Percentiles rank a stretch among this genome's conserved stretches.
phyloP scores from a whole-genome alignment of 306 rosid species.

The Vigna unguiculata region DNA sequence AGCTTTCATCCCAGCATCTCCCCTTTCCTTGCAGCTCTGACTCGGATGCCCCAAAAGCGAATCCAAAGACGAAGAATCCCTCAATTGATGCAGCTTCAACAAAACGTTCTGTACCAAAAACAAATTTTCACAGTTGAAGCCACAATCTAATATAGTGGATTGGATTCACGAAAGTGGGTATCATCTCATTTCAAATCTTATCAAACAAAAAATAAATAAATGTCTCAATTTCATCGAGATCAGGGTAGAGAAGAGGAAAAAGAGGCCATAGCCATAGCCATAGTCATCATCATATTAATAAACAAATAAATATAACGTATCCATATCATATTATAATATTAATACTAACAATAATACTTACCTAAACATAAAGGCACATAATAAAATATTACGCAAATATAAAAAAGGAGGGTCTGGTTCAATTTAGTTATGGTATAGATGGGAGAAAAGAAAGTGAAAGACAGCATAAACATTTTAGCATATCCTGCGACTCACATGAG shows the following conservation, averaged over 20 bases:
- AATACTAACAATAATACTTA: background rate
- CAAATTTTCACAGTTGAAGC: conserved; percentile 20
- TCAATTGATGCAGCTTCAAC: conserved; percentile 37
- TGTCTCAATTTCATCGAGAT: conserved; percentile 27
- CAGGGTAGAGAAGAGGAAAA: conserved; percentile 25
- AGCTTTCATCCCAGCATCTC: conserved; percentile 44
- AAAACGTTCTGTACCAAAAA: conserved; percentile 24
- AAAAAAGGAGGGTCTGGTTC: background rate
- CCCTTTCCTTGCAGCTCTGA: conserved; percentile 24
- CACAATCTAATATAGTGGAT: conserved; percentile 7
- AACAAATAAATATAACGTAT: conserved; percentile 7
- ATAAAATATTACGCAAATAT: conserved; percentile 6
- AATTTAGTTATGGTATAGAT: background rate
- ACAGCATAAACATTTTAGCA: conserved; percentile 11
- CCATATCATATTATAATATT: background rate
- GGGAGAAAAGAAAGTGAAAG: conserved; percentile 11
- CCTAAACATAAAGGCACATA: conserved; percentile 30
- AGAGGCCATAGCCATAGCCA: background rate
- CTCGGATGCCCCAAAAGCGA: conserved; percentile 35
- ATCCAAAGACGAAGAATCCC: conserved; percentile 29
- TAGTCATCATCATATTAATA: background rate
- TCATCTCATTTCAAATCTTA: conserved; percentile 31
- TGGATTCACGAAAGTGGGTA: conserved; percentile 40
- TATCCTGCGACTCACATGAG: conserved; percentile 29
- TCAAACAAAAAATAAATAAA: conserved; percentile 9